Evolutionary conservation across 2,329 filamentous ascomycete genomes (phyloP), one percentile per base, ranked within the genome.

Genomic region (Apiospora saccharicola): DNA sequence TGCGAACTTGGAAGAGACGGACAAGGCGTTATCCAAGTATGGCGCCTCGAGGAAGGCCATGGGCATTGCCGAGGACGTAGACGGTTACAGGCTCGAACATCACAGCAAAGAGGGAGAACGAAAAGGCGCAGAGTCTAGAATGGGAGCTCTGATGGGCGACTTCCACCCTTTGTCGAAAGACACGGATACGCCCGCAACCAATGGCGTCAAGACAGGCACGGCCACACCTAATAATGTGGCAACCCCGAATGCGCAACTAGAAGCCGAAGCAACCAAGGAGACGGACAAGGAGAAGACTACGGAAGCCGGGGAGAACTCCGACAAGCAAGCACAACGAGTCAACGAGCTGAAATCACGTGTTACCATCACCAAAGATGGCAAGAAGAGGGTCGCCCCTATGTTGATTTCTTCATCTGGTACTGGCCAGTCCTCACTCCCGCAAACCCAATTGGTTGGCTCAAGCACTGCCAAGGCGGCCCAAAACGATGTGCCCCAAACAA

Each of bases 101-200:
- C 93, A 92, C 80, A 98, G 95, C 83, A 98, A 97, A 80, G 95
- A 93, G 61, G 96, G 93, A 30, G 96, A 99, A 81, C 89, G 96
- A 44, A 94, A 92, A 75, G 95, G 93, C 6, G 95, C 96, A 0
- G 94, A 99, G 83, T 96, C 95, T 2, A 90, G 96, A 75, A 99
- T 99, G 96, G 96, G 96, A 16, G 96, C 96, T n/a, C 84, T 99
- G 49, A 99, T 99, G 96, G 96, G 96, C 7, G 95, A 98, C 79
- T 88, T 89, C 24, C 87, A 87, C 70, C 85, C 88, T 2, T 82
- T 88, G 4, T 85, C 86, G 4, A 90, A 90, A 53, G 84, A 86
- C n/a, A 41, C 68, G 69, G 81, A 83, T 12, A 81, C 83, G 5
- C 81, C 85, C 70, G 84, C 80, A n/a, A 83, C 84, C 37, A 89